Percentiles rank a stretch among this genome's conserved stretches.
Conservation (phyloP, 78 protist species). For the Dictyostelium citrinum region DNA sequence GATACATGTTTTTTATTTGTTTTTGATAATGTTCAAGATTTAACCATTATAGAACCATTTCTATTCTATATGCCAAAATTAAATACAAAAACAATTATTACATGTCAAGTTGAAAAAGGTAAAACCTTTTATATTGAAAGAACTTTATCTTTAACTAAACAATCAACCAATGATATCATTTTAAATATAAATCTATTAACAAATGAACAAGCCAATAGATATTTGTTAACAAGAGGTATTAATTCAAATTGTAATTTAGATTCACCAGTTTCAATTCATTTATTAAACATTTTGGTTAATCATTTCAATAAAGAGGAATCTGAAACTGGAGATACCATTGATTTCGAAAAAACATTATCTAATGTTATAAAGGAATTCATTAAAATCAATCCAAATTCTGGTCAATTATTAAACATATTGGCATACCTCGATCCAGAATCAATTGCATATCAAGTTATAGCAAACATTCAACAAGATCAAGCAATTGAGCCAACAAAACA, state of each 20-base stretch:
- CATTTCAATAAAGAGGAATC: not conserved
- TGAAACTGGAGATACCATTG: not conserved
- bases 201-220: not conserved
- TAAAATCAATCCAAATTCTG: not conserved
- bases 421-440: not conserved
- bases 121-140: not conserved
- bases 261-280: not conserved
- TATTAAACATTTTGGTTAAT: not conserved
- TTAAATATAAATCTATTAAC: not conserved
- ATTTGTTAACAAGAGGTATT: not conserved
- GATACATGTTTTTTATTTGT: not conserved
- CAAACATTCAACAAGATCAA: not conserved
- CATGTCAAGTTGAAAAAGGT: not conserved
- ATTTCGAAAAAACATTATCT: not conserved
- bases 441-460: not conserved
- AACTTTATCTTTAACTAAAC: not conserved
- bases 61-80: not conserved
- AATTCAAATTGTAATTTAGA: not conserved
- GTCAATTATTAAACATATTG: not conserved
- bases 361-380: not conserved
- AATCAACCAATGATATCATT: not conserved
- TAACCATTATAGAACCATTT: not conserved
- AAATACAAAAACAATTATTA: conserved; percentile 4
- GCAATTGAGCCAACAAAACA: not conserved
- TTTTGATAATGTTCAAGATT: conserved; percentile 16